A percentile compares a stretch with the other conserved stretches of the same genome.
Evolutionary conservation across 1,284 basidiomycete species (phyloP).

Genomic region (Phlebopus sp.): DNA sequence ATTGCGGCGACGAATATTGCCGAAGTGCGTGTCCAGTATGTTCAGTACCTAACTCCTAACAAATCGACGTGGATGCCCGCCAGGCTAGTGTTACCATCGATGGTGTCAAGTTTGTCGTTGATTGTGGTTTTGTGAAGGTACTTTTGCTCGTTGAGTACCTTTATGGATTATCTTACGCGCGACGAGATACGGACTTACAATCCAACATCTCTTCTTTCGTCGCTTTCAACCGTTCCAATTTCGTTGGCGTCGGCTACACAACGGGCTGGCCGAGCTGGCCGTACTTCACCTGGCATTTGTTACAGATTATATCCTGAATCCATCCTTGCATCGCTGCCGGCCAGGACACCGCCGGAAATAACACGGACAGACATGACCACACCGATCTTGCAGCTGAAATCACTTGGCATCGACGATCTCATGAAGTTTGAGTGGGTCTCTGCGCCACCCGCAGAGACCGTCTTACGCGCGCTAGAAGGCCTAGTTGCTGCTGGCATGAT

Average conservation of each 20-base stretch:
- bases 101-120: slow-evolving; percentile 92
- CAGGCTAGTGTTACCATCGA: slow-evolving; percentile 96
- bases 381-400: slow-evolving; percentile 90
- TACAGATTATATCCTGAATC: slow-evolving; percentile 86
- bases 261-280: slow-evolving; percentile 86
- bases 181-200: slow-evolving; percentile 80
- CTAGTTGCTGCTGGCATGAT: slow-evolving; percentile 71
- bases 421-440: slow-evolving; percentile 95
- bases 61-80: neutral
- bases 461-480: slow-evolving; percentile 80
- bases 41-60: neutral
- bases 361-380: slow-evolving; percentile 85
- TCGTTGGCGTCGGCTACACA: slow-evolving; percentile 86
- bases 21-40: slow-evolving; percentile 54
- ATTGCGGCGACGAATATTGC: slow-evolving; percentile 96
- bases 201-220: slow-evolving; percentile 78
- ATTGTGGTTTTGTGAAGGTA: slow-evolving; percentile 94
- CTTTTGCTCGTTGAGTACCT: slow-evolving; percentile 1
- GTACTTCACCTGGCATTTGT: slow-evolving; percentile 88
- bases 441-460: slow-evolving; percentile 82
- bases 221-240: slow-evolving; percentile 75
- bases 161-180: neutral
- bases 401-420: slow-evolving; percentile 92
- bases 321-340: slow-evolving; percentile 55
- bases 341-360: slow-evolving; percentile 84